Evolutionary conservation across 495 filamentous ascomycete species (phyloP).

Genomic region (Lasiosphaeria ovina): DNA sequence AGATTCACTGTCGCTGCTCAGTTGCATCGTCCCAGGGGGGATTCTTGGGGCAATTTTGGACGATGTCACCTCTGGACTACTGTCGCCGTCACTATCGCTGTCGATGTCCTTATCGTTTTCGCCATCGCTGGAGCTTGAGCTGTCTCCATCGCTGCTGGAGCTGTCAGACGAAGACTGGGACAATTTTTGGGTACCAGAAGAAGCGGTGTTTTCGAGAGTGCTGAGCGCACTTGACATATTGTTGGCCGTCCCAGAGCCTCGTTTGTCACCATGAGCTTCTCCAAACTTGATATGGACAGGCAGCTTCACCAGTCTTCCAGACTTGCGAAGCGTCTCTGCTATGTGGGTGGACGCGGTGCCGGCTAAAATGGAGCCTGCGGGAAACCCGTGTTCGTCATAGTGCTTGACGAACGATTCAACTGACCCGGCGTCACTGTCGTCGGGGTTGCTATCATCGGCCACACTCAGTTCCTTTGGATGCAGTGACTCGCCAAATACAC

Average conservation of each 20-base stretch:
- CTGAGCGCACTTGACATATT: not conserved
- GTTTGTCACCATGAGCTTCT: not conserved
- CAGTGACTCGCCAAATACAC: conserved; percentile 7
- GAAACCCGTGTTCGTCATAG: conserved; percentile 51
- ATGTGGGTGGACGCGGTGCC: conserved; percentile 40
- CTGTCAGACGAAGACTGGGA: conserved; percentile 18
- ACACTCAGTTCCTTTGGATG: not conserved
- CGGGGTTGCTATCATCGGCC: conserved; percentile 15
- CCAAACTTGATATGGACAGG: conserved; percentile 37
- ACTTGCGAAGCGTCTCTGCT: conserved; percentile 29
- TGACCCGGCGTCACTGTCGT: conserved; percentile 31
- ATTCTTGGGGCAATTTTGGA: conserved; percentile 5
- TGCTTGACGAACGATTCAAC: conserved; percentile 33
- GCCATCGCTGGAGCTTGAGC: not conserved
- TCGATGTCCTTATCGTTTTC: conserved; percentile 17
- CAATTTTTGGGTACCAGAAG: conserved; percentile 1
- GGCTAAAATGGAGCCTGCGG: conserved; percentile 47
- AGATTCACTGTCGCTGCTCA: conserved; percentile 11
- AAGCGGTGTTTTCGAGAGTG: not conserved
- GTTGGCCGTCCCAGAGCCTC: not conserved
- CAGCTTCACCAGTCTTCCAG: conserved; percentile 27
- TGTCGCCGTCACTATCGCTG: conserved; percentile 19
- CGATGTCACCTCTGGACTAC: conserved; percentile 14
- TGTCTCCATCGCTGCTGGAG: conserved; percentile 7
- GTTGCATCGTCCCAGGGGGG: too few relatives aligned